Percentiles rank a stretch among this genome's conserved stretches.
Conservation (phyloP, 192 early-diverging fungal genomes). For the Kickxella alabastrina region DNA sequence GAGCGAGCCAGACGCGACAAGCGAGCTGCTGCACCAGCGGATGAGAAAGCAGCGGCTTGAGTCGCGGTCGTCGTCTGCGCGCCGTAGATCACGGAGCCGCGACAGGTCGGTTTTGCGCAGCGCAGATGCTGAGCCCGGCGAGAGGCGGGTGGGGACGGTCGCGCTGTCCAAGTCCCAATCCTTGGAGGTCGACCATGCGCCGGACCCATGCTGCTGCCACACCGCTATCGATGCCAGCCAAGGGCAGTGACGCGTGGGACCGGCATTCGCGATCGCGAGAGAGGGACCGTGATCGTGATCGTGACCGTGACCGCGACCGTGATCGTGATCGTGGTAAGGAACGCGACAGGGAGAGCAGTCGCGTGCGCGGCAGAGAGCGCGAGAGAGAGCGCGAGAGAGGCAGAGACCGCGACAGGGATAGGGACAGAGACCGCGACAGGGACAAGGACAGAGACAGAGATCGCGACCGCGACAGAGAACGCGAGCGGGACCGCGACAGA, state of each 20-base stretch:
- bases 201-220: background rate
- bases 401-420: no score
- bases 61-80: background rate
- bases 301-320: no score
- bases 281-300: no score
- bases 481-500: constrained; percentile 2
- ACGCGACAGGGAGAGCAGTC: background rate
- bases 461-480: constrained; percentile 8
- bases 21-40: constrained; percentile 2
- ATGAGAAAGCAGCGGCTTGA: constrained; percentile 14
- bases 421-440: no score
- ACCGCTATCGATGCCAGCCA: background rate
- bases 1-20: no score
- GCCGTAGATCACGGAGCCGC: constrained; percentile 13
- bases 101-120: constrained; percentile 1
- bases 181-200: background rate
- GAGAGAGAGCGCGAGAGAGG: background rate
- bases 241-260: background rate
- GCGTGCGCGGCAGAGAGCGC: constrained; percentile 8
- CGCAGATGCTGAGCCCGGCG: background rate
- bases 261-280: background rate
- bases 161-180: background rate
- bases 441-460: constrained; percentile 5
- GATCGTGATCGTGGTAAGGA: constrained; percentile 1
- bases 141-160: background rate